Conservation (phyloP, 148 eudicot genomes). For the Camellia granthamiana region DNA sequence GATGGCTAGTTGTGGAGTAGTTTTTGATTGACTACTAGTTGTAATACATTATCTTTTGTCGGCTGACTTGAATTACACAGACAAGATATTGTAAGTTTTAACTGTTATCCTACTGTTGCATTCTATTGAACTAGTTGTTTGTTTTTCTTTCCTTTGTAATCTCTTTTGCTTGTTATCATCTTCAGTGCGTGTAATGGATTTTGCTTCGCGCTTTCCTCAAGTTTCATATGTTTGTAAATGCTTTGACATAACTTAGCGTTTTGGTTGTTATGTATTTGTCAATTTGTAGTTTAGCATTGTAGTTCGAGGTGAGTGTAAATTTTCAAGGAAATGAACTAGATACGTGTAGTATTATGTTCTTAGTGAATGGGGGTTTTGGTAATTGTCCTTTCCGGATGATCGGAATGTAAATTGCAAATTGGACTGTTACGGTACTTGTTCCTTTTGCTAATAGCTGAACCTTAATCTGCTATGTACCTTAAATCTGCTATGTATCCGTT, state of each 20-base stretch:
- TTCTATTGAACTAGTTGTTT: background rate
- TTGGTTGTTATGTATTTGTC: background rate
- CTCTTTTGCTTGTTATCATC: background rate
- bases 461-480: too few species aligned
- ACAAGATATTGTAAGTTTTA: background rate
- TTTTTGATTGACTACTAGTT: background rate
- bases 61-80: background rate
- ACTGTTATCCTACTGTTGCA: background rate
- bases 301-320: too few species aligned
- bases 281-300: too few species aligned
- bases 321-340: too few species aligned
- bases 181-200: background rate
- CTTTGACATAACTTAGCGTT: background rate
- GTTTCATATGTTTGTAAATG: background rate
- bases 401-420: too few species aligned
- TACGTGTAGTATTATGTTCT: background rate
- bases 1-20: conserved; percentile 6
- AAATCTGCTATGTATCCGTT: too few species aligned
- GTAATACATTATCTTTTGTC: background rate
- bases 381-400: background rate
- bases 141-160: background rate
- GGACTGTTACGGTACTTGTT: too few species aligned
- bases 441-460: too few species aligned
- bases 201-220: background rate
- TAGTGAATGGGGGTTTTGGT: background rate